phyloP scores from a whole-genome alignment of 2,329 filamentous ascomycete genomes.

The Apiospora sp. region DNA sequence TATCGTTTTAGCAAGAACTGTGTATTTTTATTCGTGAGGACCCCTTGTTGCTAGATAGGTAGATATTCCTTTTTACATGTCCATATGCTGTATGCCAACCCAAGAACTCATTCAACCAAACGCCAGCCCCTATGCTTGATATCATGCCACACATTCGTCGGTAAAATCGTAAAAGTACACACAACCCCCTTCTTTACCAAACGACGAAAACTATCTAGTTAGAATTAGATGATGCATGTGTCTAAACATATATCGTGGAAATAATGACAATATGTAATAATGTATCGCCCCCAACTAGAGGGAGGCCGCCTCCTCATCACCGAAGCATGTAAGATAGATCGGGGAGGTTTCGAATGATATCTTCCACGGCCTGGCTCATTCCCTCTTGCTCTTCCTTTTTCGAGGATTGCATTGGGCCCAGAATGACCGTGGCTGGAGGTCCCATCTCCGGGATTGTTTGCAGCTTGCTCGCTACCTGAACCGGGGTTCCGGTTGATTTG shows the following conservation, averaged over 20 bases:
- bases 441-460: neutral
- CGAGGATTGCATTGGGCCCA: constrained; percentile 31
- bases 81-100: neutral
- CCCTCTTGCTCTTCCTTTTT: constrained; percentile 39
- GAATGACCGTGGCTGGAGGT: constrained; percentile 26
- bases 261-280: constrained; percentile 5
- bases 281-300: neutral
- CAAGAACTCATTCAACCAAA: neutral
- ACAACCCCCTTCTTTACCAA: neutral
- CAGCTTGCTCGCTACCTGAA: neutral
- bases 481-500: constrained; percentile 15
- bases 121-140: constrained; percentile 19
- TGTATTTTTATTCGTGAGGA: neutral
- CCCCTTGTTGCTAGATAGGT: constrained; percentile 2
- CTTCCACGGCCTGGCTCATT: constrained; percentile 41
- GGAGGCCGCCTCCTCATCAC: constrained; percentile 32
- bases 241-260: neutral
- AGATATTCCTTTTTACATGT: neutral
- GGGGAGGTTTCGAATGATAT: constrained; percentile 49
- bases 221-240: constrained; percentile 4
- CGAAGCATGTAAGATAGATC: constrained; percentile 57
- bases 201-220: neutral
- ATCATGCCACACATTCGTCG: constrained; percentile 4
- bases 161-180: constrained; percentile 15
- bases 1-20: neutral